phyloP scores from a whole-genome alignment of 129 eudicot genomes.

The Helianthus annuus region HanXRQr2.0-SUNRISE NC_035441.2:4447883-4448382 shows the following conservation, averaged over 20 bases:
- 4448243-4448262: constrained; percentile 36
- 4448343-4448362: constrained; percentile 28
- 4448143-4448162: neutral
- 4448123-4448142: constrained; percentile 26
- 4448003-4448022: constrained; percentile 12
- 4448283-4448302: constrained; percentile 36
- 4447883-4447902: neutral
- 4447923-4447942: neutral
- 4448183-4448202: neutral
- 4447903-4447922: neutral
- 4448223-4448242: neutral
- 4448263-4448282: constrained; percentile 36
- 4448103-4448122: constrained; percentile 38
- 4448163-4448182: neutral
- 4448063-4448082: constrained; percentile 23
- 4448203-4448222: neutral
- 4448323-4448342: constrained; percentile 34
- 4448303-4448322: constrained; percentile 35
- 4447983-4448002: neutral
- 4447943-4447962: neutral
- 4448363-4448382: constrained; percentile 34
- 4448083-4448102: constrained; percentile 39
- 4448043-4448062: constrained; percentile 20
- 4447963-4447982: constrained; percentile 5
- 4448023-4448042: constrained; percentile 32